Evolutionary conservation across 345 rosid species (phyloP), one percentile per base, ranked within the genome.

Genomic region (Sonneratia caseolaris): DNA sequence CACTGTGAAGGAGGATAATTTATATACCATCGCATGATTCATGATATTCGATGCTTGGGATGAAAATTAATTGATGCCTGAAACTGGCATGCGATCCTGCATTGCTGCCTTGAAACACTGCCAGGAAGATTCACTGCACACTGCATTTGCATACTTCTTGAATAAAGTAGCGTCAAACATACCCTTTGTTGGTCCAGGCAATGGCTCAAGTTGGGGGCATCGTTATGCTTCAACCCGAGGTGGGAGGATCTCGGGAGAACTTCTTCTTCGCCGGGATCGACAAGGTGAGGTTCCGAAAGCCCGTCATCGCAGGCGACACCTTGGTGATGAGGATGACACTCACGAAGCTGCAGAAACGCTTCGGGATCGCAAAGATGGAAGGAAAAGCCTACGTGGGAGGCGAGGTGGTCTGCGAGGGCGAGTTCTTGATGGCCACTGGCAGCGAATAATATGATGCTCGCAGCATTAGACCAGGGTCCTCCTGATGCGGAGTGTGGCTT

Each of bases 191-290:
- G 37, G 68, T 83, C 18, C 70, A 96, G 95, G 99, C 98, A 72
- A 83, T 96, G 98, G 98, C 99, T 59, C 99, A 91, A 82, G 93
- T 91, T 51, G 99, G 96, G 73, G 98, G 98, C 53, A 71, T 96
- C 75, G 91, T 92, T 53, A 91, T 91, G 96, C 85, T 96, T 76
- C 89, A 92, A 79, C 97, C 97, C 21, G 96, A 92, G 78, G 95
- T 86, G 1, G 95, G 96, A 16, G 97, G 97, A 43, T 91, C 96
- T 51, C 84, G 80, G 56, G 85, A 82, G 22, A 88, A 84, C 78
- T 92, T 96, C 87, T 89, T 90, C 85, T 92, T 95, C 77, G 96
- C 97, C 32, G 98, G 97, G 48, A 83, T 91, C 13, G 99, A 96
- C 82, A 91, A 88, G 79, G 97, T 92, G 16, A 85, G 99, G 77